These are phyloP conservation scores for Candida smagusa DNA, from an alignment of 1,139 yeast genomes.

Conservation along the genomic window DNA sequence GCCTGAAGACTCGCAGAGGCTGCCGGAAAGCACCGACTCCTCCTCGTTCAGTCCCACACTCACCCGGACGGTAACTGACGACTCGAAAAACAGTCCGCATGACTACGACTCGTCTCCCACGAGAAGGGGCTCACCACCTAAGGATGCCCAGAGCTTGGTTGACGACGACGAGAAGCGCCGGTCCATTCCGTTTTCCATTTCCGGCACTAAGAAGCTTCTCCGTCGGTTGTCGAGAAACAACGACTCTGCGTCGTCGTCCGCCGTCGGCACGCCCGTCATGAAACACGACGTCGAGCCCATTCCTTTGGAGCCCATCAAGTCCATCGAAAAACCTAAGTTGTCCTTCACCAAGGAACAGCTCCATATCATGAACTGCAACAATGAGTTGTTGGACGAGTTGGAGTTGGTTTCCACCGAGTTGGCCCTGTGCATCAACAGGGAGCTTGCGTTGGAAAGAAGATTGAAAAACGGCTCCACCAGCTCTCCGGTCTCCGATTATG, in stretches of 20 bases:
- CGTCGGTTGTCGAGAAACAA: conserved; percentile 28
- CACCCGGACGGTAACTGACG: no score
- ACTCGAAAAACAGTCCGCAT: no score
- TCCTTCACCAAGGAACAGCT: conserved; percentile 57
- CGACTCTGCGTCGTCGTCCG: conserved; percentile 2
- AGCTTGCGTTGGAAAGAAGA: conserved; percentile 52
- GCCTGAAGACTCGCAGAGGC: no score
- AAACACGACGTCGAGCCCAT: background rate
- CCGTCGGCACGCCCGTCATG: background rate
- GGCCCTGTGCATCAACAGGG: conserved; percentile 68
- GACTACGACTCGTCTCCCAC: no score
- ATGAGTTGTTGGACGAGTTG: conserved; percentile 56
- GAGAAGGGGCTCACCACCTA: no score
- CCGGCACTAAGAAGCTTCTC: conserved; percentile 29
- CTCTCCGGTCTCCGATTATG: conserved; percentile 2
- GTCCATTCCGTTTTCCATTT: conserved; percentile 24
- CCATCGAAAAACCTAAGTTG: conserved; percentile 8
- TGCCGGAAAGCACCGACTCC: no score
- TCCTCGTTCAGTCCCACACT: no score
- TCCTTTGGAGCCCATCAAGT: background rate
- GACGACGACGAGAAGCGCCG: conserved; percentile 16
- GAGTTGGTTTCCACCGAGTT: conserved; percentile 68
- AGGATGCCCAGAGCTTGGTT: background rate
- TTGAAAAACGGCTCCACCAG: conserved; percentile 18
- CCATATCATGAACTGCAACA: conserved; percentile 58